Conservation (phyloP, 805 yeast species). For the Spathaspora hagerdaliae region DNA sequence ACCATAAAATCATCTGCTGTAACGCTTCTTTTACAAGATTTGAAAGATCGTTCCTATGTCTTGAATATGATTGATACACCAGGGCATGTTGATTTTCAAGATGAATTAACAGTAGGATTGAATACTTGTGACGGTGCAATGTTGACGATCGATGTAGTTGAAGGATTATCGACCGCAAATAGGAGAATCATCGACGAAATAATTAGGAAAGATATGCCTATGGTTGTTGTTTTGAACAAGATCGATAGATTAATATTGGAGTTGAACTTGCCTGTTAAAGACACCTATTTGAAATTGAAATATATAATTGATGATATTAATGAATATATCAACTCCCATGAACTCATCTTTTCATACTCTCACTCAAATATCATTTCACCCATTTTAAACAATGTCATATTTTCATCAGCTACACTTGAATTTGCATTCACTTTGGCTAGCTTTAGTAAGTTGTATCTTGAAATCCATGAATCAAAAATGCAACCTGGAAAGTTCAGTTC, state of each 20-base stretch:
- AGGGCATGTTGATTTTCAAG: constrained; percentile 83
- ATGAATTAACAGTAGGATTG: constrained; percentile 61
- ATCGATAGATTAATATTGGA: constrained; percentile 84
- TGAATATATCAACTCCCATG: constrained; percentile 37
- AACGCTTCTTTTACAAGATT: constrained; percentile 53
- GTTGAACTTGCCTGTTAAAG: constrained; percentile 66
- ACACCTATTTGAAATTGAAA: constrained; percentile 66
- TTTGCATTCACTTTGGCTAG: constrained; percentile 65
- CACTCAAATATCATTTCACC: constrained; percentile 50
- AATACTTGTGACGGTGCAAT: constrained; percentile 61
- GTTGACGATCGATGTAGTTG: constrained; percentile 78
- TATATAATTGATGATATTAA: constrained; percentile 64
- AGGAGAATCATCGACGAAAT: constrained; percentile 49
- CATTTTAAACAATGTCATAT: constrained; percentile 59
- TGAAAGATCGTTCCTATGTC: constrained; percentile 48
- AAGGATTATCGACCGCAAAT: constrained; percentile 67
- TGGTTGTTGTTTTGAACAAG: constrained; percentile 70
- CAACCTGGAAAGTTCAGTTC: constrained; percentile 39
- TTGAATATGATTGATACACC: constrained; percentile 81
- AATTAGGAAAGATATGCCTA: constrained; percentile 43
- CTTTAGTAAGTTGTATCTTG: constrained; percentile 52
- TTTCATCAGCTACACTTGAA: constrained; percentile 63
- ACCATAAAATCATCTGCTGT: constrained; percentile 62
- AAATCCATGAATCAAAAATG: constrained; percentile 7
- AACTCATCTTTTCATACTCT: constrained; percentile 20